These are phyloP conservation scores for Lanmaoa rubissima DNA, from an alignment of 768 basidiomycete genomes.

Conservation along the genomic window DNA sequence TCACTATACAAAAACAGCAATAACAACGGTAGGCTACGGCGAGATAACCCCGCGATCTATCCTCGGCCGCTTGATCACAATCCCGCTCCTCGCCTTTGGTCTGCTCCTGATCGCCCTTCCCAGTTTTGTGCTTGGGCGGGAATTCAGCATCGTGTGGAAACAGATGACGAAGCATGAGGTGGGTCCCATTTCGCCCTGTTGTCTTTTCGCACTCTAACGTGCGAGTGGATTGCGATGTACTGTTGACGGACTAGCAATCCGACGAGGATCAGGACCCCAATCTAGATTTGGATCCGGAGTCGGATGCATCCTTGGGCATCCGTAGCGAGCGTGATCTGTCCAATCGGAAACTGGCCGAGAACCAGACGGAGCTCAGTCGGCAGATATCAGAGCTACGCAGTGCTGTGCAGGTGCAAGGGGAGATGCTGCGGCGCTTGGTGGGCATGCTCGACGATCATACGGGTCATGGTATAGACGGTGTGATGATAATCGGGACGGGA, in stretches of 20 bases:
- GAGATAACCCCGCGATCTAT: slow-evolving; percentile 88
- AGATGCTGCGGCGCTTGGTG: slow-evolving; percentile 39
- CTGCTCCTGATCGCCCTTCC: slow-evolving; percentile 87
- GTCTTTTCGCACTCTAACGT: background rate
- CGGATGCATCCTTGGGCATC: slow-evolving; percentile 4
- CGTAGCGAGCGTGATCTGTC: slow-evolving; percentile 41
- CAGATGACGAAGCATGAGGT: slow-evolving; percentile 59
- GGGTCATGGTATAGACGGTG: background rate
- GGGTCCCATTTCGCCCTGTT: slow-evolving; percentile 3
- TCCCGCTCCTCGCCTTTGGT: slow-evolving; percentile 86
- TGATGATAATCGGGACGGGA: background rate
- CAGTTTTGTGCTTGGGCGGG: slow-evolving; percentile 86
- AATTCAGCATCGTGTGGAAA: slow-evolving; percentile 91
- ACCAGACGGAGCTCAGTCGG: slow-evolving; percentile 61
- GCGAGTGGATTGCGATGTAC: background rate
- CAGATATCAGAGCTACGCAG: slow-evolving; percentile 60
- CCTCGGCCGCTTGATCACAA: slow-evolving; percentile 81
- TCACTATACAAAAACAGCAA: slow-evolving; percentile 45
- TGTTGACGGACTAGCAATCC: background rate
- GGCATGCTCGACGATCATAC: slow-evolving; percentile 13
- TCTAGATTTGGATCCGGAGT: background rate
- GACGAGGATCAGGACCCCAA: background rate
- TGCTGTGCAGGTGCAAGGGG: slow-evolving; percentile 58
- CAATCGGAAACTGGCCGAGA: slow-evolving; percentile 61
- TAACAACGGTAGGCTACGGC: slow-evolving; percentile 89